phyloP scores from a whole-genome alignment of 2,329 filamentous ascomycete genomes.

The Monilinia vaccinii-corymbosi region DNA sequence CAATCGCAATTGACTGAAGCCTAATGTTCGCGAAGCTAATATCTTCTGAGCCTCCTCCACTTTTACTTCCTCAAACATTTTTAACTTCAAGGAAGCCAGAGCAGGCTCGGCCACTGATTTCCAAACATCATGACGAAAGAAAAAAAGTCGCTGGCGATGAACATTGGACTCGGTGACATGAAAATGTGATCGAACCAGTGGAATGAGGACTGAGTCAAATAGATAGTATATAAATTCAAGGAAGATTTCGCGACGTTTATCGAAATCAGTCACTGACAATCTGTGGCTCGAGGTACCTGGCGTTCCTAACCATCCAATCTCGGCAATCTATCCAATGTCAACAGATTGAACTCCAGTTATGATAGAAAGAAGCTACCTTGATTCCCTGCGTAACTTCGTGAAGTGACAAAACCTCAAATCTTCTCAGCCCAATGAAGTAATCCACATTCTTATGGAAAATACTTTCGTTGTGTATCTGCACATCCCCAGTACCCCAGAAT shows the following conservation, averaged over 20 bases:
- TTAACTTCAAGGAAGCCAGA: conserved; percentile 54
- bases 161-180: conserved; percentile 86
- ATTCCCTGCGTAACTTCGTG: conserved; percentile 70
- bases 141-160: conserved; percentile 76
- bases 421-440: conserved; percentile 64
- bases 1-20: conserved; percentile 70
- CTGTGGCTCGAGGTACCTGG: conserved; percentile 41
- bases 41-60: conserved; percentile 45
- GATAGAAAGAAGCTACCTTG: conserved; percentile 45
- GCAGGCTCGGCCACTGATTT: conserved; percentile 64
- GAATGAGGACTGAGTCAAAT: conserved; percentile 86
- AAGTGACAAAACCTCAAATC: conserved; percentile 72
- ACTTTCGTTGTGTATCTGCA: conserved; percentile 49
- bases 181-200: conserved; percentile 78
- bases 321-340: conserved; percentile 44
- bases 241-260: conserved; percentile 71
- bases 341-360: not conserved
- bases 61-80: conserved; percentile 73
- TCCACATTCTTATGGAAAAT: conserved; percentile 61
- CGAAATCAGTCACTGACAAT: conserved; percentile 59
- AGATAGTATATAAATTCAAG: conserved; percentile 83
- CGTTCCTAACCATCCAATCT: conserved; percentile 64
- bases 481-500: conserved; percentile 59
- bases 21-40: conserved; percentile 55
- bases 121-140: conserved; percentile 94